Base-by-base conservation (phyloP, 441 rosid genomes). In the Mallotus repandus region DNA sequence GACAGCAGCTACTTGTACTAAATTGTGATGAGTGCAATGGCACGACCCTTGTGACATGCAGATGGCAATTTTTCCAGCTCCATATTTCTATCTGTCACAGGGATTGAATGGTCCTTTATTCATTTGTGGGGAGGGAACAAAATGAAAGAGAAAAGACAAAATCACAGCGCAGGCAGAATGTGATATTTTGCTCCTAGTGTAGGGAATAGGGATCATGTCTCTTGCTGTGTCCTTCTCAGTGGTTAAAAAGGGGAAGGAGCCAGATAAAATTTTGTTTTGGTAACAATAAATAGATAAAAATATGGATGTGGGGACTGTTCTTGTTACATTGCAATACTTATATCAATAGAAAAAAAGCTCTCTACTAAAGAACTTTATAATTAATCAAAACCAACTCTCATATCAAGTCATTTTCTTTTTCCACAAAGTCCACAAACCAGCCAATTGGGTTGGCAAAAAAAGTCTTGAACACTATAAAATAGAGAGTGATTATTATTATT, bases 31-130 rank as follows among this genome's bases (percentile, higher is more conserved):
- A 38, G 41, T 38, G 41, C 41, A 38, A 21, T 45, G 67, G 58
- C 71, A 70, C 9, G 74, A 65, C 45, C 46, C 63, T 50, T 70
- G 75, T 48, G 79, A 76, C 67, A 63, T 9, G 38, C 70, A 75
- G 70, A 64, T 64, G 54, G 62, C 72, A 63, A 54, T 11, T 14
- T 46, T 61, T 29, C n/a, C 66, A 45, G n/a, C 57, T 45, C 25
- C 41, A 15, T 65, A 7, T 38, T 63, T 32, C 16, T 68, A 7
- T 45, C 10, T 38, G 5, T 9, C 63, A 7, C 59, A 48, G 0
- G 63, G 66, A 73, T 21, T n/a, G 25, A 9, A 53, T 29, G 69
- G 67, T 22, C 56, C 63, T 35, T 10, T 7, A 7, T 8, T 38
- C 49, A 1, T 55, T 25, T 15, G 35, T 12, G 48, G 29, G 67